Evolutionary conservation across 345 rosid species (phyloP).

Genomic region (Brassica juncea): DNA sequence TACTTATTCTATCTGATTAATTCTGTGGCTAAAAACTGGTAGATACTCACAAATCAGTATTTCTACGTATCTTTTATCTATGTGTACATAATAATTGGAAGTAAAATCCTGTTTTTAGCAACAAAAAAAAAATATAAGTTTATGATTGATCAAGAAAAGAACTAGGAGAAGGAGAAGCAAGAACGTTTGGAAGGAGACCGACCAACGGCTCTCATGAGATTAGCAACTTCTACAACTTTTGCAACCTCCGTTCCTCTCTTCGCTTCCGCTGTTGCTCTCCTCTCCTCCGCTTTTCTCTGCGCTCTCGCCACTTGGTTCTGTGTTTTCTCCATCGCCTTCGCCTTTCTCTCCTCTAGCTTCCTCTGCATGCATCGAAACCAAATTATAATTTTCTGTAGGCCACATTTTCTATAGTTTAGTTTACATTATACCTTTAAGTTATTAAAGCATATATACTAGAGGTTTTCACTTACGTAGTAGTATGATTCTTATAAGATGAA

Average conservation of each 20-base stretch:
- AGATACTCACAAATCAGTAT: background rate
- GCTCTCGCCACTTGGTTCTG: constrained; percentile 80
- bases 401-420: background rate
- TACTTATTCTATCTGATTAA: background rate
- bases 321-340: constrained; percentile 81
- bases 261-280: constrained; percentile 84
- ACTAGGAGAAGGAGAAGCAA: constrained; percentile 52
- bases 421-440: background rate
- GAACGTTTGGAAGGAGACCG: constrained; percentile 81
- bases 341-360: constrained; percentile 88
- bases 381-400: background rate
- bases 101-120: background rate
- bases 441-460: background rate
- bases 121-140: background rate
- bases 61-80: background rate
- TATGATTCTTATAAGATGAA: background rate
- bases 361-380: constrained; percentile 43
- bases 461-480: background rate
- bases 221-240: constrained; percentile 66
- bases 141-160: background rate
- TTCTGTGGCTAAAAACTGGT: background rate
- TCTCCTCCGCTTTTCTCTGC: constrained; percentile 80
- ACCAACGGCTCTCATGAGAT: constrained; percentile 86
- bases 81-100: background rate
- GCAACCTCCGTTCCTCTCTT: constrained; percentile 84